Evolutionary conservation across 2,329 filamentous ascomycete species (phyloP).

Genomic region (Aspergillus fumigatiaffinis): DNA sequence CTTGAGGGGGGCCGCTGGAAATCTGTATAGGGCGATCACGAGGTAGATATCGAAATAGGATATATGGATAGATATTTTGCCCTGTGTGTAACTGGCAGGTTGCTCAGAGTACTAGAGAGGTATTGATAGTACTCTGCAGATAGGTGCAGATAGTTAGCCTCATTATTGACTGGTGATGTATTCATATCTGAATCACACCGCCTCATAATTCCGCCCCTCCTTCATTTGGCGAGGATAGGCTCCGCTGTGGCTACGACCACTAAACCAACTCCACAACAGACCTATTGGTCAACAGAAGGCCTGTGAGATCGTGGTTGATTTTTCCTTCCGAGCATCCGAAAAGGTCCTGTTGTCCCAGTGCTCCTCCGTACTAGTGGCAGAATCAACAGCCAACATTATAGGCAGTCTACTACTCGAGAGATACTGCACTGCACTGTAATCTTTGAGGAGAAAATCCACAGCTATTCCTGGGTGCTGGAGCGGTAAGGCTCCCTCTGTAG

Average conservation of each 20-base stretch:
- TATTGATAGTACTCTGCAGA: no score
- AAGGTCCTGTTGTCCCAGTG: no score
- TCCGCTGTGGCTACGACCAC: not conserved
- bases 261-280: not conserved
- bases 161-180: not conserved
- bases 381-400: not conserved
- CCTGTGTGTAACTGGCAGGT: not conserved
- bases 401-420: no score
- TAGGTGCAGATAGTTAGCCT: not conserved
- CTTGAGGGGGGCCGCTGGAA: slow-evolving; percentile 11
- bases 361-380: not conserved
- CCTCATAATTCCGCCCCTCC: not conserved
- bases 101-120: not conserved
- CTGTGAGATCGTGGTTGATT: not conserved
- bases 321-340: not conserved
- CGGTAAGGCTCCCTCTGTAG: not conserved
- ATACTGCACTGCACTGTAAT: not conserved
- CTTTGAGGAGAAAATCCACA: not conserved
- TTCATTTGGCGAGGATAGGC: not conserved
- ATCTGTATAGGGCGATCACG: slow-evolving; percentile 19
- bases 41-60: not conserved
- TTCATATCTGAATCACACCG: not conserved
- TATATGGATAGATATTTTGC: not conserved
- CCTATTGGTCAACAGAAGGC: not conserved
- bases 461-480: not conserved